Base-by-base conservation (phyloP, 805 yeast genomes). In the Metschnikowia borealis region DNA sequence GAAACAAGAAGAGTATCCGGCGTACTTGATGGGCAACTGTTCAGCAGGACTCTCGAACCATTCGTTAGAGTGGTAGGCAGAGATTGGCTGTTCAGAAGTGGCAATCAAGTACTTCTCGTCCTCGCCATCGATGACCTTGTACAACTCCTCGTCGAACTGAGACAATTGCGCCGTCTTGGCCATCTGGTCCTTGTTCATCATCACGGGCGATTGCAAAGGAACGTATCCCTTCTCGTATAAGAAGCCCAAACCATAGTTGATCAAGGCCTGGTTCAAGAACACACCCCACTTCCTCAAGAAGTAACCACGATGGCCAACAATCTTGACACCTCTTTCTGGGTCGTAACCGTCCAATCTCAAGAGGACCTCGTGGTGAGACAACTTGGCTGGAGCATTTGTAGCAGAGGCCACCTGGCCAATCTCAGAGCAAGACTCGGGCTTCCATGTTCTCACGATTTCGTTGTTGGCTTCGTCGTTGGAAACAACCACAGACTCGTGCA, bases 111-210 rank as follows among this genome's bases (percentile, higher is more conserved):
- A 94, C 77, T 92, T 94, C 75, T 94, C 99, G 66, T 92, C 99
- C 44, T 86, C 91, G 67, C 99, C 99, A 67, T 94, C 99, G 45
- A 88, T 74, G 52, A 94, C 98, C 75, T 94, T 94, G 78, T 94
- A 94, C 64, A 94, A 80, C 74, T 94, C 99, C 78, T 94, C 99
- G 71, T 94, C 99, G 63, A 94, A 94, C 67, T 94, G 91, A 35
- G 97, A 90, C 69, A 94, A 83, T 76, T 94, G 99, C 7, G 99
- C 99, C 60, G 99, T 94, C 75, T 89, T 91, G 61, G 98, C 98
- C 99, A 94, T 94, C 51, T 90, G 96, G 52, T 94, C 98, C 75
- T 94, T 94, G 83, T 94, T 94, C 97, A 94, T 89, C 99, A 94
- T 94, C 41, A 92, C 97, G 51, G 99, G 99, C 14, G 99, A 96